Evolutionary conservation across 768 basidiomycete genomes (phyloP), one percentile per base, ranked within the genome.

Genomic region (Kwoniella shandongensis): DNA sequence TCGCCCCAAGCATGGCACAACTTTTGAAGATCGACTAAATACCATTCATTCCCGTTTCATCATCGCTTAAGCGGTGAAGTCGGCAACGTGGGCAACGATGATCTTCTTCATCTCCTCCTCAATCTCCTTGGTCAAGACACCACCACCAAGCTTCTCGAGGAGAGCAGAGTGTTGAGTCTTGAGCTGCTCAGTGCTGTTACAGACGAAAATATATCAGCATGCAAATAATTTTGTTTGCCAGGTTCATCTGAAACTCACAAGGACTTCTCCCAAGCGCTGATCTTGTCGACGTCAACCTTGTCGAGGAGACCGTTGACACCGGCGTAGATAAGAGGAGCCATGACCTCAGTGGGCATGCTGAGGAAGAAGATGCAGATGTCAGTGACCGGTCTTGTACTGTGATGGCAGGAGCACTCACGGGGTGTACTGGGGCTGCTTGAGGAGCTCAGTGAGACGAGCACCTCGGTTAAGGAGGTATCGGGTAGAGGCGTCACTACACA

Each of bases 221-320:
- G 15, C 17, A 13, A 47, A 12, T n/a, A n/a, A n/a, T 42, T 6
- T n/a, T n/a, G 41, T 42, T 8, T 18, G 8, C 41, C n/a, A 18
- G n/a, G 41, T 6, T n/a, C 17, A 42, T n/a, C 41, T 23, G 22
- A 90, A 90, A 94, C 72, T 85, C 83, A 66, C 89, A 73, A 73
- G 87, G 79, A 67, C 50, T 63, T 61, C 66, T 77, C 76, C 76
- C 76, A 77, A 30, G 67, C 69, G 62, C 66, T 67, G 51, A 96
- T 93, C 82, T 92, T 82, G 71, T 96, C 90, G 51, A 96, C 92
- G 42, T 91, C 88, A 79, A 99, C 89, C 26, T 89, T 81, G 78
- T 98, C 96, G 70, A 99, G 91, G 85, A 89, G 57, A 90, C 96
- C 96, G 80, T 98, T 93, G 71, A 99, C 96, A 86, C 94, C 94